Conservation (phyloP, 768 basidiomycete genomes). For the Boletales sp. region DNA sequence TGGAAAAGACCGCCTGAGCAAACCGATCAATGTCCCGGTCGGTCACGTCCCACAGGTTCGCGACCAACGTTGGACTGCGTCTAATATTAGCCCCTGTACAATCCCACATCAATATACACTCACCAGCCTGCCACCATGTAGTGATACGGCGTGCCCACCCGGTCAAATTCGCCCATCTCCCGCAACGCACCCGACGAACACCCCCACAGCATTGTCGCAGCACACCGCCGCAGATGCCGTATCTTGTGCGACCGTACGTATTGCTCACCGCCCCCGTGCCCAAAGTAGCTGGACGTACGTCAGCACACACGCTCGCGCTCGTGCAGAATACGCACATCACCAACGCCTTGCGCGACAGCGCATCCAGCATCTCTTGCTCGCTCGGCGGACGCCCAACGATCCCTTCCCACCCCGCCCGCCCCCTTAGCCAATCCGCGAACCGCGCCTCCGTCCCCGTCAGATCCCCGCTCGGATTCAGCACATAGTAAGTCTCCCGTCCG, state of each 20-base stretch:
- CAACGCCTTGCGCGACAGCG: slow-evolving; percentile 71
- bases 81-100: background rate
- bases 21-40: slow-evolving; percentile 96
- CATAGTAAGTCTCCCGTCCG: slow-evolving; percentile 67
- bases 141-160: slow-evolving; percentile 86
- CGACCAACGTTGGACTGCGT: slow-evolving; percentile 82
- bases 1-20: slow-evolving; percentile 77
- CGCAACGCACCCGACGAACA: slow-evolving; percentile 89
- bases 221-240: slow-evolving; percentile 77
- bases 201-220: slow-evolving; percentile 96
- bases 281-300: slow-evolving; percentile 72
- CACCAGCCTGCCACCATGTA: slow-evolving; percentile 99
- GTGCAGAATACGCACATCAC: slow-evolving; percentile 67
- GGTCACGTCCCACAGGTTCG: slow-evolving; percentile 97
- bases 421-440: slow-evolving; percentile 74
- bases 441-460: slow-evolving; percentile 76
- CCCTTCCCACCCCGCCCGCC: slow-evolving; percentile 75
- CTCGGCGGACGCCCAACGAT: slow-evolving; percentile 70
- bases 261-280: slow-evolving; percentile 94
- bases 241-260: slow-evolving; percentile 88
- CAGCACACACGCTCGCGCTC: background rate
- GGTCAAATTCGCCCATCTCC: slow-evolving; percentile 94
- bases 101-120: slow-evolving; percentile 30
- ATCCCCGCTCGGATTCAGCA: slow-evolving; percentile 93
- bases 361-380: slow-evolving; percentile 78